Evolutionary conservation across 2,329 filamentous ascomycete genomes (phyloP), one percentile per base, ranked within the genome.

Genomic region (Bipolaris bicolor): DNA sequence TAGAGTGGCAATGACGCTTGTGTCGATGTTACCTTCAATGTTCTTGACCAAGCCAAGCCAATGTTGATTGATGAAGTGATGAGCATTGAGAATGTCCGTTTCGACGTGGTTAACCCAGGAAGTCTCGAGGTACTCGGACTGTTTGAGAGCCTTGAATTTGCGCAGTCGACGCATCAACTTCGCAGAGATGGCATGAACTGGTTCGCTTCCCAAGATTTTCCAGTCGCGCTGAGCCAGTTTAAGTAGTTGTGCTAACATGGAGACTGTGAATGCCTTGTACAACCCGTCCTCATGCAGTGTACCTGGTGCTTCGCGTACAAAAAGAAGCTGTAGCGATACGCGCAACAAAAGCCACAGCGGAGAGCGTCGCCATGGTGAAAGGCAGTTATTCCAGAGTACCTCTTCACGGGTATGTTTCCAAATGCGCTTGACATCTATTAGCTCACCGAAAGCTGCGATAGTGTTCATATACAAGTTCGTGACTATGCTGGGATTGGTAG

Each of bases 321-420:
- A 67, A 2, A 60, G 50, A 0, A 74, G 67, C 49, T 87, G 83
- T 2, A 86, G 58, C 0, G 77, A 67, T 0, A 86, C 83, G 0
- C 85, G 81, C 2, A 87, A 52, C 0, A 86, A 72, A 0, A 88
- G 73, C 84, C 84, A 88, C 0, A 82, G 56, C 0, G 84, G 75
- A 11, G 84, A 86, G 43, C 81, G 70, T 10, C 79, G 73, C 84
- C 84, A 87, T 0, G 81, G 82, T 1, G 50, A 40, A 1, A 57
- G 58, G 13, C 57, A 62, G 1, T 77, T 45, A 0, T 61, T 54
- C 78, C 80, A 86, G 9, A 83, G 54, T 1, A 86, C 78, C 13
- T 87, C 84, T 37, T 87, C 84, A 1, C 83, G 80, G 0, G 81
- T 83, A 29, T 81, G 75, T 56, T 87, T 88, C 41, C 60, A 72